A percentile compares a stretch with the other conserved stretches of the same genome.
These are phyloP conservation scores for Exophiala sp. DNA, from an alignment of 2,329 filamentous ascomycete species.

Conservation along the genomic window DNA sequence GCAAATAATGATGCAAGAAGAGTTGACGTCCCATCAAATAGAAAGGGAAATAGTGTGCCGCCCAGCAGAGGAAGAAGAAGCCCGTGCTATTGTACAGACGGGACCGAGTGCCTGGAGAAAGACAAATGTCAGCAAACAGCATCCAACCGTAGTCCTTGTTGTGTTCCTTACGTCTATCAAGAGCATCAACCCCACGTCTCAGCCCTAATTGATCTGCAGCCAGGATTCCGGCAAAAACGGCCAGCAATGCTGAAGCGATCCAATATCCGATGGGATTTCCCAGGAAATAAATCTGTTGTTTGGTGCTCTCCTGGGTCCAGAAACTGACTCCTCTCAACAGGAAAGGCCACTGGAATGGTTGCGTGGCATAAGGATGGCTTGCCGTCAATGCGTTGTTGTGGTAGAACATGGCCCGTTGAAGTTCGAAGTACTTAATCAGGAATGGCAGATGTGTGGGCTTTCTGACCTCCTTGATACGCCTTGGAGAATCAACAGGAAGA, in stretches of 20 bases:
- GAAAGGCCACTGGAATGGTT: conserved; percentile 97
- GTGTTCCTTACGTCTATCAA: conserved; percentile 75
- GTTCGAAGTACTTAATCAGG: conserved; percentile 88
- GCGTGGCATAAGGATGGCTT: conserved; percentile 91
- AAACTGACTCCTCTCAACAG: conserved; percentile 94
- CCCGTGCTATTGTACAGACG: conserved; percentile 97
- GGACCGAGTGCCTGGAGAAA: conserved; percentile 64
- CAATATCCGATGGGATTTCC: conserved; percentile 98
- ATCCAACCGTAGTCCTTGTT: neutral
- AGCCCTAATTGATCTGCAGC: conserved; percentile 89
- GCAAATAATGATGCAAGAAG: conserved; percentile 96
- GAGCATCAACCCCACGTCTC: conserved; percentile 83
- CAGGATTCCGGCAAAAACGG: conserved; percentile 87
- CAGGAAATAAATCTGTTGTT: conserved; percentile 96
- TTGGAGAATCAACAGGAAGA: conserved; percentile 62
- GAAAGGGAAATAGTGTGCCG: conserved; percentile 94
- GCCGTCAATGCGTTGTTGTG: conserved; percentile 98
- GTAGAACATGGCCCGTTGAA: conserved; percentile 97
- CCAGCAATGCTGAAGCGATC: conserved; percentile 84
- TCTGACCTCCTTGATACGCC: conserved; percentile 67
- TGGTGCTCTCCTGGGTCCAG: conserved; percentile 95
- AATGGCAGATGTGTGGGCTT: conserved; percentile 82
- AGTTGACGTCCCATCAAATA: conserved; percentile 97
- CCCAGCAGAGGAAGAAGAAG: conserved; percentile 98
- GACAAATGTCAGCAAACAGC: conserved; percentile 31